Evolutionary conservation across 2,329 filamentous ascomycete species (phyloP), one percentile per base, ranked within the genome.

Genomic region (Dactylellina sp.): DNA sequence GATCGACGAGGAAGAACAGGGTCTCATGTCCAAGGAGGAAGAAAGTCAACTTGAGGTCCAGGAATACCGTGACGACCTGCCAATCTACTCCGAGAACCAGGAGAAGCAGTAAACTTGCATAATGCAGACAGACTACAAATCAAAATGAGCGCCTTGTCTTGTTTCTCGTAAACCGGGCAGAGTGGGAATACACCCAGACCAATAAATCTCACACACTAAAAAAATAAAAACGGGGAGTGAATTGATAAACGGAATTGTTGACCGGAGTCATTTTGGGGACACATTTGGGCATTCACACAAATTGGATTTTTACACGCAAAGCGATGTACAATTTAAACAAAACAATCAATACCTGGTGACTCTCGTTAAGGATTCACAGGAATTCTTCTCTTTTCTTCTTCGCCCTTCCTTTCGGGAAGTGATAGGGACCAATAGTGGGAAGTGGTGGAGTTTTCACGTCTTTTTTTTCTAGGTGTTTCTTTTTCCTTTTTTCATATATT

Each of bases 1-100:
- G 5, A 60, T n/a, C 24, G 66, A 72, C 16, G 66, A 71, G 24
- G 68, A 72, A 37, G 68, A 65, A 24, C 53, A 65, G 40, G 68
- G 68, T 39, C 61, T 72, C 28, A 72, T 72, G 60, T 32, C 60
- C 28, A 72, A 72, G 55, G 68, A 63, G 16, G 68, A 72, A 14
- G 68, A 72, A 18, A 60, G 53, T 53, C 60, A 61, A 46, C 39
- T 65, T 18, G 37, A 59, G 9, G 37, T 37, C 28, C 35, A 55
- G 40, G 60, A 72, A 28, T 72, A 72, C 49, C 44, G 7, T 28
- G 60, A 72, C 35, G 60, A 72, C 22, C 35, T 72, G 37, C 68
- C 68, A 60, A 49, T 65, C 55, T 72, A 72, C 47, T 40, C 55
- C 25, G 68, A 72, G 68, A 60, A 50, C 55, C 44, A 52, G 44